Percentiles rank a stretch among this genome's conserved stretches.
These are phyloP conservation scores for Apiospora phragmitis DNA, from an alignment of 2,329 filamentous ascomycete species.

Conservation along the genomic window DNA sequence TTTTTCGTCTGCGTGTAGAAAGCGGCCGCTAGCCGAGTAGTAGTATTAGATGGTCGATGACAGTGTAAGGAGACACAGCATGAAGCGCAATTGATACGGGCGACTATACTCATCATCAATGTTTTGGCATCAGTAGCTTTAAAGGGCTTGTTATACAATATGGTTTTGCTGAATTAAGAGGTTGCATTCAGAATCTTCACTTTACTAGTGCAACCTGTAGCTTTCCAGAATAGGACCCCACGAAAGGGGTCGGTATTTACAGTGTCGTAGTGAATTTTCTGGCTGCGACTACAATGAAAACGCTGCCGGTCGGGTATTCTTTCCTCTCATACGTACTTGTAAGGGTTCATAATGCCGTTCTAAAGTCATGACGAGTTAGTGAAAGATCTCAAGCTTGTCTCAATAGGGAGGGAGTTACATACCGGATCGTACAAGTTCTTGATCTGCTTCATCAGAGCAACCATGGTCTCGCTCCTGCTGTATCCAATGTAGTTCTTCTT, in stretches of 20 bases:
- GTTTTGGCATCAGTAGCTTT: background rate
- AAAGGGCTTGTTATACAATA: too few relatives aligned
- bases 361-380: conserved; percentile 38
- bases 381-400: background rate
- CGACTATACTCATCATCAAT: background rate
- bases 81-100: background rate
- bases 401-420: conserved; percentile 40
- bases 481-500: conserved; percentile 97
- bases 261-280: background rate
- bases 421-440: conserved; percentile 95
- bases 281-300: background rate
- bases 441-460: conserved; percentile 91
- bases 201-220: background rate
- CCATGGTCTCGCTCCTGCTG: conserved; percentile 83
- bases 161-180: too few relatives aligned
- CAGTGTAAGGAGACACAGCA: background rate
- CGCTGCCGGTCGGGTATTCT: background rate
- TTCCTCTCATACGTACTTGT: conserved; percentile 77
- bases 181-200: background rate
- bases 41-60: background rate
- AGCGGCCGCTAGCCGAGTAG: background rate
- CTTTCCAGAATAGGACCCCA: background rate
- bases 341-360: conserved; percentile 99
- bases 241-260: background rate
- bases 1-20: background rate